A percentile compares a stretch with the other conserved stretches of the same genome.
These are phyloP conservation scores for Clarireedia hainanense DNA, from an alignment of 2,329 filamentous ascomycete genomes.

Conservation along the genomic window DNA sequence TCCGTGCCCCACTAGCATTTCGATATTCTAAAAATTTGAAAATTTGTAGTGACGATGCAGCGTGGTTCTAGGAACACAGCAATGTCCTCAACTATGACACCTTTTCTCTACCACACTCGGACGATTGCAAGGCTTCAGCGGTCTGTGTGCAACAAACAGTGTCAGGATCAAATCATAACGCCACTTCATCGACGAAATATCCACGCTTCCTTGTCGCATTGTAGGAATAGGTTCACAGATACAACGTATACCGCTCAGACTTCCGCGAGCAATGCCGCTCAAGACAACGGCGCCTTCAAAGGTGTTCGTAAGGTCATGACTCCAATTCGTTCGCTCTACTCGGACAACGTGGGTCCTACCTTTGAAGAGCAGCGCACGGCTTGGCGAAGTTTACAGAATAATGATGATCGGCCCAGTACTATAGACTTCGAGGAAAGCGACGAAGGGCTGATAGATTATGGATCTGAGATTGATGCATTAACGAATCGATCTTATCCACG, in stretches of 20 bases:
- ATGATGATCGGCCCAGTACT: neutral
- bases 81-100: slow-evolving; percentile 37
- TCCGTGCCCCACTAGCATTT: neutral
- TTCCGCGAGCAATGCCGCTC: neutral
- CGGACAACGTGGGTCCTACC: neutral
- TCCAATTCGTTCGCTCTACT: neutral
- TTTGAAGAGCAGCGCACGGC: neutral
- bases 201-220: slow-evolving; percentile 2
- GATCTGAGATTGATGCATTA: slow-evolving; percentile 17
- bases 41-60: neutral
- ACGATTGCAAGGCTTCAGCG: slow-evolving; percentile 38
- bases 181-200: neutral
- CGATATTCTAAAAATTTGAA: neutral
- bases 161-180: neutral
- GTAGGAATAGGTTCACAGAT: neutral
- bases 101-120: slow-evolving; percentile 66
- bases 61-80: neutral
- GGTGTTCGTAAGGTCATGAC: no score
- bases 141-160: neutral
- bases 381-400: neutral
- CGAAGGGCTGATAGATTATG: slow-evolving; percentile 6
- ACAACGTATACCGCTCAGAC: neutral
- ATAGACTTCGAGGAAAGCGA: slow-evolving; percentile 14
- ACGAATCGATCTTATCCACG: slow-evolving; percentile 17
- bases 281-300: neutral